Evolutionary conservation across 2,329 filamentous ascomycete species (phyloP), one percentile per base, ranked within the genome.

Genomic region (Calcarisporium arbuscula): DNA sequence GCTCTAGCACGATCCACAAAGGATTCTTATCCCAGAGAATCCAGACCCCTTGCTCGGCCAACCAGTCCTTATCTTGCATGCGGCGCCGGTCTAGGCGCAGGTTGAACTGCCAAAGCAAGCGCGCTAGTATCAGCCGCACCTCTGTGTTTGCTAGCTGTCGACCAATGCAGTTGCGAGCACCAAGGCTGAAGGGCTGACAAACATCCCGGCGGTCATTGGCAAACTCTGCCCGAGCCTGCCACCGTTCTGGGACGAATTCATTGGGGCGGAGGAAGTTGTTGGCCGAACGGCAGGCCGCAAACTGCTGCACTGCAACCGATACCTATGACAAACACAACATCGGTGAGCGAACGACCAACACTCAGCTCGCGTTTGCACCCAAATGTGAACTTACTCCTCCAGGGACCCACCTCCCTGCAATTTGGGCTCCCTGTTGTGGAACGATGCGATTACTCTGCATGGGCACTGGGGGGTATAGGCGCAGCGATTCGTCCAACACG

Each of bases 101-200:
- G n/a, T 72, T 66, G 35, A 72, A 71, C 16, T 61, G 57, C 35
- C 51, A 70, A 2, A 72, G 42, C 4, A 72, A 34, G 8, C 60
- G 57, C 2, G 63, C 56, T 2, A 70, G 39, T 8, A 92, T 90
- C 28, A 89, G 68, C 52, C 82, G 81, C 64, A 94, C 67, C 58
- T 94, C 85, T 85, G 94, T 90, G 68, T 92, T 85, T 0, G 87
- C 87, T 5, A 94, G 80, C 41, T 94, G 92, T 21, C 85, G 61
- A n/a, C 30, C 30, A 12, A 32, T 19, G 30, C 30, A 32, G 30
- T 32, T 32, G 15, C 21, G 30, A 19, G 30, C 18, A 20, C 30
- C 30, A 20, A n/a, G 11, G 30, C n/a, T 22, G 30, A 32, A 32
- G 15, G 30, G 30, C 30, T 32, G 30, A 19, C 16, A 18, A 20